These are phyloP conservation scores for Trypanosoma cruzi DNA, from an alignment of 208 protist genomes.

Conservation along the genomic window DNA sequence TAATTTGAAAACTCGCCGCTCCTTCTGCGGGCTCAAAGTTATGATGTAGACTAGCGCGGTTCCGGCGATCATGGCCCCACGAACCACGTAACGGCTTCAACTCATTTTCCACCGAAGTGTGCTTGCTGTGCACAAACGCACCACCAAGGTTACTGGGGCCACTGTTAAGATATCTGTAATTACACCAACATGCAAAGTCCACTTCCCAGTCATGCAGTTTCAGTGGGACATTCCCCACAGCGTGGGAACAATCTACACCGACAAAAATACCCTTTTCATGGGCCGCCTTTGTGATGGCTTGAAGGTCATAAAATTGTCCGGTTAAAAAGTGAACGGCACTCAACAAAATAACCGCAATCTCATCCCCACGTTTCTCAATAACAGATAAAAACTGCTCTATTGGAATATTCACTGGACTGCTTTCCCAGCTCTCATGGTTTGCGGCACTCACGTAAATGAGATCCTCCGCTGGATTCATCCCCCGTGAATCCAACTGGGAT, in stretches of 20 bases:
- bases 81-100: constrained; percentile 83
- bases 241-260: constrained; percentile 95
- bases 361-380: constrained; percentile 85
- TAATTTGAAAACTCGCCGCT: constrained; percentile 84
- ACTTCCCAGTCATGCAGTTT: constrained; percentile 96
- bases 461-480: constrained; percentile 60
- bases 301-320: constrained; percentile 94
- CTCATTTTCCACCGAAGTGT: constrained; percentile 48
- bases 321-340: constrained; percentile 95
- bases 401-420: constrained; percentile 39
- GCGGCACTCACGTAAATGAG: constrained; percentile 54
- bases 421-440: constrained; percentile 49
- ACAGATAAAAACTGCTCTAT: constrained; percentile 82
- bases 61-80: constrained; percentile 89
- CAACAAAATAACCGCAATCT: constrained; percentile 89
- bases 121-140: constrained; percentile 91
- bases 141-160: constrained; percentile 91
- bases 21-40: constrained; percentile 63
- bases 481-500: constrained; percentile 88
- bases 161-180: constrained; percentile 97
- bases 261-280: constrained; percentile 83
- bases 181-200: constrained; percentile 97
- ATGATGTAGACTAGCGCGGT: constrained; percentile 72
- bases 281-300: constrained; percentile 87
- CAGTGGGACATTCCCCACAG: constrained; percentile 94